Percentiles rank a stretch among this genome's conserved stretches.
phyloP scores from a whole-genome alignment of 345 rosid species.

The Hypericum perforatum region DNA sequence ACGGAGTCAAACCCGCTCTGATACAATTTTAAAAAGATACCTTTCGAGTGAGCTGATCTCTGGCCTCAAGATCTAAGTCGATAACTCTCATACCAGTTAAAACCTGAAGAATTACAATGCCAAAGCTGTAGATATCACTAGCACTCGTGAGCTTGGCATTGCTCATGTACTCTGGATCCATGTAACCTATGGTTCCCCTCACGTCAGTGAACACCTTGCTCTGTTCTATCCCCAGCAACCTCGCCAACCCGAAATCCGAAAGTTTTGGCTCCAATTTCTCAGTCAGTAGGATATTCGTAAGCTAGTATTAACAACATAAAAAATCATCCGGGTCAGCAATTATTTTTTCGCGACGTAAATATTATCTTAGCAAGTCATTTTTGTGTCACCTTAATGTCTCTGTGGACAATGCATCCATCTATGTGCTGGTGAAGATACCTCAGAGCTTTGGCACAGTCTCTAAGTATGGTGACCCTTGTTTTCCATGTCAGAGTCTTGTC shows the following conservation, averaged over 20 bases:
- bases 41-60: constrained; percentile 62
- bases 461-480: constrained; percentile 45
- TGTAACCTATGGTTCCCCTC: constrained; percentile 66
- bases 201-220: constrained; percentile 66
- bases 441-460: constrained; percentile 44
- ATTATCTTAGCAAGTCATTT: neutral
- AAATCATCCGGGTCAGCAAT: neutral
- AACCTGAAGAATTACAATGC: constrained; percentile 52
- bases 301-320: constrained; percentile 23
- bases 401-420: constrained; percentile 63
- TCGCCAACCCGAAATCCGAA: constrained; percentile 59
- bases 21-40: too few relatives aligned
- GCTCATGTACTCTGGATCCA: constrained; percentile 72
- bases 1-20: too few relatives aligned
- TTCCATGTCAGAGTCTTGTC: constrained; percentile 40
- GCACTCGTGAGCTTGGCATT: constrained; percentile 56
- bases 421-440: constrained; percentile 46
- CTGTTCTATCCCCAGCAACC: constrained; percentile 59
- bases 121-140: constrained; percentile 61
- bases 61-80: constrained; percentile 46
- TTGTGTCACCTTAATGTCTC: constrained; percentile 50
- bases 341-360: neutral
- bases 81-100: constrained; percentile 58
- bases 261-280: constrained; percentile 49
- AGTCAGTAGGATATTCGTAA: constrained; percentile 61